Evolutionary conservation across 2,329 filamentous ascomycete genomes (phyloP).

Genomic region (Chaetomium sp.): DNA sequence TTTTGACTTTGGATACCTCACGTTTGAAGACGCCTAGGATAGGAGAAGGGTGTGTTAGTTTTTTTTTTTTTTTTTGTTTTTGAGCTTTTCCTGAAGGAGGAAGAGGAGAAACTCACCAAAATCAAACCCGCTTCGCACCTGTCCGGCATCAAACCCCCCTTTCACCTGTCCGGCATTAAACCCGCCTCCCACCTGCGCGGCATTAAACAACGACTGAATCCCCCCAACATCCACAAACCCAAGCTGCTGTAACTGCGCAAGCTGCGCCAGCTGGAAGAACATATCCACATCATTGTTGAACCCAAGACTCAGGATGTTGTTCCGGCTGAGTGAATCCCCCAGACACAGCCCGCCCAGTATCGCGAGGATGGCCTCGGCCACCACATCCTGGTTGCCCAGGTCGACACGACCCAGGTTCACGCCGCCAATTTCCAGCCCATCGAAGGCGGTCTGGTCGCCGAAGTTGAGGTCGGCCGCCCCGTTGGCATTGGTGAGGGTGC

Average conservation of each 20-base stretch:
- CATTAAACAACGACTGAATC: slow-evolving; percentile 27
- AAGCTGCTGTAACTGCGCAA: slow-evolving; percentile 27
- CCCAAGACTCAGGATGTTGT: slow-evolving; percentile 24
- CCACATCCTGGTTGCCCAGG: slow-evolving; percentile 25
- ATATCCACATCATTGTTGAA: slow-evolving; percentile 26
- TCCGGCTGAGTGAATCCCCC: slow-evolving; percentile 21
- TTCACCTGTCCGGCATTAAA: too few species aligned
- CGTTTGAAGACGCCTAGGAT: slow-evolving; percentile 28
- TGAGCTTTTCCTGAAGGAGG: neutral
- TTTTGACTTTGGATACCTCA: slow-evolving; percentile 22
- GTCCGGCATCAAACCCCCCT: neutral
- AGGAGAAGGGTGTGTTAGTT: neutral
- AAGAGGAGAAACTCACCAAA: slow-evolving; percentile 13
- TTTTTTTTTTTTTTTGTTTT: neutral
- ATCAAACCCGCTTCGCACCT: slow-evolving; percentile 22
- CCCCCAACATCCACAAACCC: slow-evolving; percentile 26
- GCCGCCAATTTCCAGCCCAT: slow-evolving; percentile 21
- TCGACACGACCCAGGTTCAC: slow-evolving; percentile 28
- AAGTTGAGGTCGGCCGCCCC: slow-evolving; percentile 9
- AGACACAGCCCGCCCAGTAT: slow-evolving; percentile 28
- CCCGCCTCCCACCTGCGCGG: slow-evolving; percentile 5
- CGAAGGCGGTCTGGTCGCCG: slow-evolving; percentile 16
- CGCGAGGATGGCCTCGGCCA: slow-evolving; percentile 27
- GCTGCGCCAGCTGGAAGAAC: slow-evolving; percentile 30
- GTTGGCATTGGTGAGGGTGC: neutral